phyloP scores from a whole-genome alignment of 164 flowering plant genomes.

The Litsea cubeba region DNA sequence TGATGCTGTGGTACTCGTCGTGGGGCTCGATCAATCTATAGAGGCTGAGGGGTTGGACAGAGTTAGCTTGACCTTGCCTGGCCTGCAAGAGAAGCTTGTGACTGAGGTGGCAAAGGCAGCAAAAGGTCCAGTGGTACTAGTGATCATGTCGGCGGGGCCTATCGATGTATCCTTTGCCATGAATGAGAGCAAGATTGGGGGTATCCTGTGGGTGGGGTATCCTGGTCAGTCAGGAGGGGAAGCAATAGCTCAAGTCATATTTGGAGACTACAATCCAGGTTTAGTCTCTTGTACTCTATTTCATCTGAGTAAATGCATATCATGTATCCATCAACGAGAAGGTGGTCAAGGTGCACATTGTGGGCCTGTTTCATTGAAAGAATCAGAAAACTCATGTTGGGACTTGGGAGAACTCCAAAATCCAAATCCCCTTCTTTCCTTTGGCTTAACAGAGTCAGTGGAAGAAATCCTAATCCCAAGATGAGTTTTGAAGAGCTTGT shows the following conservation, averaged over 20 bases:
- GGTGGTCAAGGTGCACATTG: too few species aligned
- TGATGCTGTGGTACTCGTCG: conserved; percentile 49
- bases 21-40: conserved; percentile 58
- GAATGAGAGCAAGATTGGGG: conserved; percentile 35
- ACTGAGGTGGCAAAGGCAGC: conserved; percentile 35
- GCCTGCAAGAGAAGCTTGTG: conserved; percentile 53
- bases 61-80: conserved; percentile 51
- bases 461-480: too few species aligned
- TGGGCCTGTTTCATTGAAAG: too few species aligned
- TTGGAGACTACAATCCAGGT: conserved; percentile 71
- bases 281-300: too few species aligned
- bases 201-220: conserved; percentile 66
- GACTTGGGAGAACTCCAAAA: too few species aligned
- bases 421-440: too few species aligned
- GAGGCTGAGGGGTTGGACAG: conserved; percentile 60
- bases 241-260: conserved; percentile 64
- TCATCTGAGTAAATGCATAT: background rate
- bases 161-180: conserved; percentile 53
- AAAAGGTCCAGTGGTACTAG: conserved; percentile 44
- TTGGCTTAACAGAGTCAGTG: too few species aligned
- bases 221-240: conserved; percentile 73
- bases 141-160: conserved; percentile 64
- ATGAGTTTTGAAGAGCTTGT: too few species aligned
- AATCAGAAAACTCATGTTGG: too few species aligned
- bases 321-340: background rate